phyloP scores from a whole-genome alignment of 345 rosid genomes.

The Lepidium didymum region DNA sequence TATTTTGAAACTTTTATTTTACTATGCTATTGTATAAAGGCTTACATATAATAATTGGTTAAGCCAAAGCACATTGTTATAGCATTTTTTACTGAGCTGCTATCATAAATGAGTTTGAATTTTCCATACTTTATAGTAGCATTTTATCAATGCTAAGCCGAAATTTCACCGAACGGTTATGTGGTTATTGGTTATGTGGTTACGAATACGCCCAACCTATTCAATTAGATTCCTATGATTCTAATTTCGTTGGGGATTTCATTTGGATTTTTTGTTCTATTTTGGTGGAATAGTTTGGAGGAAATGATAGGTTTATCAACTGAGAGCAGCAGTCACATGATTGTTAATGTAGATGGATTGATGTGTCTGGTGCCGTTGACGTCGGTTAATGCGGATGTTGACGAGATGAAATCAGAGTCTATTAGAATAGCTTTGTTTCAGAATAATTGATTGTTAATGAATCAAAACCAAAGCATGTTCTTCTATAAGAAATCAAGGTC shows the following conservation, averaged over 20 bases:
- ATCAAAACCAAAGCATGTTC: conserved; percentile 95
- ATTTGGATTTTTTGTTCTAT: neutral
- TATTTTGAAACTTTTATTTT: no score
- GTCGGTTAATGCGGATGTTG: conserved; percentile 25
- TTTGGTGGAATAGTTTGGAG: neutral
- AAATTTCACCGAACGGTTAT: no score
- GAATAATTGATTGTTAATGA: conserved; percentile 22
- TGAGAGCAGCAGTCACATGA: conserved; percentile 52
- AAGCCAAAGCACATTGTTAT: no score
- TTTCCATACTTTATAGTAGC: no score
- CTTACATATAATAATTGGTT: no score
- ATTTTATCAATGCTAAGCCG: no score
- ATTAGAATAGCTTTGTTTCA: neutral
- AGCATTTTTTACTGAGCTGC: no score
- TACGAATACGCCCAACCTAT: neutral
- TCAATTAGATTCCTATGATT: neutral
- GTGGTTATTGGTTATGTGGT: neutral
- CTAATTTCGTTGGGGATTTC: neutral
- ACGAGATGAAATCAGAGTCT: conserved; percentile 1
- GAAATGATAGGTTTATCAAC: neutral
- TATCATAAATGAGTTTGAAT: no score
- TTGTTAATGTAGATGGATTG: conserved; percentile 53
- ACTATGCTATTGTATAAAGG: no score
- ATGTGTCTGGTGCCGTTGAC: conserved; percentile 25
- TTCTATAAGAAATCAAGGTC: conserved; percentile 95